These are phyloP conservation scores for Tagetes erecta DNA, from an alignment of 129 eudicot genomes.

Conservation along the genomic window DNA sequence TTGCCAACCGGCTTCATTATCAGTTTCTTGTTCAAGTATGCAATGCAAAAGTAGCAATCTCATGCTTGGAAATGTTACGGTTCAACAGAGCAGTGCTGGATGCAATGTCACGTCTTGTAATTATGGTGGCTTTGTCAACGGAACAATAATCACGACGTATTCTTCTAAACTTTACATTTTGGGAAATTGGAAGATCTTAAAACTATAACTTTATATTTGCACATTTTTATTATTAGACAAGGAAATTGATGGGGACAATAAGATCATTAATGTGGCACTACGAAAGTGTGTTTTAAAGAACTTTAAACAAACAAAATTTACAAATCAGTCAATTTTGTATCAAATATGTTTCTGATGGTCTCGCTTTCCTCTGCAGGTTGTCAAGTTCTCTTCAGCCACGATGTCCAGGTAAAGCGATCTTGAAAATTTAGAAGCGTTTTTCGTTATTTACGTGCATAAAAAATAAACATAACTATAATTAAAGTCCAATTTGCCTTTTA, in stretches of 20 bases:
- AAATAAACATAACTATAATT: neutral
- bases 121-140: conserved; percentile 84
- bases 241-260: neutral
- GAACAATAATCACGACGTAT: conserved; percentile 73
- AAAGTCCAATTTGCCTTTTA: no score
- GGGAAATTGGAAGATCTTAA: neutral
- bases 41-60: conserved; percentile 90
- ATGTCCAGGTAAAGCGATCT: conserved; percentile 70
- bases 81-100: conserved; percentile 82
- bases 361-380: conserved; percentile 54
- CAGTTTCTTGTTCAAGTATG: conserved; percentile 99
- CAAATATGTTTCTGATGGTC: conserved; percentile 12
- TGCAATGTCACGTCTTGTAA: conserved; percentile 96
- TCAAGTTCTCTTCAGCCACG: conserved; percentile 91
- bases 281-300: neutral
- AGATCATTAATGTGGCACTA: neutral
- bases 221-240: neutral
- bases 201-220: neutral
- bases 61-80: conserved; percentile 88
- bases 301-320: neutral
- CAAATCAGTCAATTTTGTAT: neutral
- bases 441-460: neutral
- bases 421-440: neutral
- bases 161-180: conserved; percentile 22
- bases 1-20: conserved; percentile 90